Percentiles rank a stretch among this genome's conserved stretches.
These are phyloP conservation scores for Multifurca ochricompacta DNA, from an alignment of 768 basidiomycete species.

Conservation along the genomic window DNA sequence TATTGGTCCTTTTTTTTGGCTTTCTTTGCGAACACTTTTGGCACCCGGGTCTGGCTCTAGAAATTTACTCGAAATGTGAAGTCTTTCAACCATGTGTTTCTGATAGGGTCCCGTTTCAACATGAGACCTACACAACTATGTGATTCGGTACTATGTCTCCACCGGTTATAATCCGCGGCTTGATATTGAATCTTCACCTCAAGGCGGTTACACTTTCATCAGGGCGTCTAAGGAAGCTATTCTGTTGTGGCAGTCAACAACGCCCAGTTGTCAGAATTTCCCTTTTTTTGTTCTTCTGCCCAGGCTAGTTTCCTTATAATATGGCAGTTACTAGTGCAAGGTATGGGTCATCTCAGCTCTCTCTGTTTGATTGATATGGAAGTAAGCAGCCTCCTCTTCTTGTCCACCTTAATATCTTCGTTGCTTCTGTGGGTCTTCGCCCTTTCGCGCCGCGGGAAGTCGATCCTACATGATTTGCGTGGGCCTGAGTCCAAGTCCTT, in stretches of 20 bases:
- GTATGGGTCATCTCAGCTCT: background rate
- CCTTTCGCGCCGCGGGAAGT: background rate
- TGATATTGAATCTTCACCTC: too few relatives aligned
- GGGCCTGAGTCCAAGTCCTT: constrained; percentile 8
- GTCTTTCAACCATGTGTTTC: too few relatives aligned
- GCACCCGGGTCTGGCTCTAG: background rate
- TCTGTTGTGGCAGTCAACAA: too few relatives aligned
- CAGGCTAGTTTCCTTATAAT: background rate
- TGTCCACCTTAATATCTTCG: background rate
- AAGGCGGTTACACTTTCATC: too few relatives aligned
- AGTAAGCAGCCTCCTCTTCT: background rate
- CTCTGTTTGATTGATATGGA: background rate
- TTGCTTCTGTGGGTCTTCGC: background rate
- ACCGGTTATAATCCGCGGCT: too few relatives aligned
- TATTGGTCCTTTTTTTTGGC: background rate
- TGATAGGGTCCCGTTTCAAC: too few relatives aligned
- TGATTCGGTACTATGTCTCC: too few relatives aligned
- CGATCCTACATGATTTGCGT: background rate
- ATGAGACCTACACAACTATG: too few relatives aligned
- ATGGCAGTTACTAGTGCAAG: background rate
- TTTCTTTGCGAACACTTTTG: background rate
- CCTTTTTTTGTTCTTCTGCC: too few relatives aligned
- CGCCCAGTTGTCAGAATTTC: too few relatives aligned
- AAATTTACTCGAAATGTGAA: too few relatives aligned
- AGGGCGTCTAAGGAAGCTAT: too few relatives aligned